These are phyloP conservation scores for Ophiostoma populinum DNA, from an alignment of 2,329 filamentous ascomycete species.

Conservation along the genomic window DNA sequence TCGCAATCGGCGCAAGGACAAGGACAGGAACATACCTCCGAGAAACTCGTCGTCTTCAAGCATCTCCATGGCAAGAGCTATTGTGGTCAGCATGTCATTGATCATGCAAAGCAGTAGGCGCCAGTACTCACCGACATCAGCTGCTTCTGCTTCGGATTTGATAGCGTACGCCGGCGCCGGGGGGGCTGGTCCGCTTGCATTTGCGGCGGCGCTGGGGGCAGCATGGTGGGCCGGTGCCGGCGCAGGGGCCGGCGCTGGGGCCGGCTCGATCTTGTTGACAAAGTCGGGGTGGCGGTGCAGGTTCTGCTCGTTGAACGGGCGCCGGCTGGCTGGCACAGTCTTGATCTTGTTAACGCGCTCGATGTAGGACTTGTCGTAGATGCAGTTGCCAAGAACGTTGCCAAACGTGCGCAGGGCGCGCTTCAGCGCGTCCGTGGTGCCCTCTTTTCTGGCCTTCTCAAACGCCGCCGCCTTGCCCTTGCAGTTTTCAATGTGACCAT, in stretches of 20 bases:
- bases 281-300: slow-evolving; percentile 70
- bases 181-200: neutral
- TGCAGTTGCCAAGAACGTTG: slow-evolving; percentile 93
- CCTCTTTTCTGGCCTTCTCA: slow-evolving; percentile 98
- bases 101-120: too few species aligned
- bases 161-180: neutral
- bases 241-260: too few species aligned
- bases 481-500: slow-evolving; percentile 90
- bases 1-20: neutral
- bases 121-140: neutral
- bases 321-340: slow-evolving; percentile 37
- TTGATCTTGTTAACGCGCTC: slow-evolving; percentile 83
- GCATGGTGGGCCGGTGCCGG: slow-evolving; percentile 9
- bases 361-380: slow-evolving; percentile 93
- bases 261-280: slow-evolving; percentile 34
- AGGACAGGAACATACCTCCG: slow-evolving; percentile 22
- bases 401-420: slow-evolving; percentile 80
- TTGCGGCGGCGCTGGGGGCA: too few species aligned
- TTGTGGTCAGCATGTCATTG: neutral
- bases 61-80: slow-evolving; percentile 3
- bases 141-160: slow-evolving; percentile 2
- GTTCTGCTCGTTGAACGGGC: slow-evolving; percentile 58
- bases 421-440: slow-evolving; percentile 86
- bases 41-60: slow-evolving; percentile 28
- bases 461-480: slow-evolving; percentile 91